Base-by-base conservation (phyloP, 352 stramenopile species). In the Globisporangium okanoganense region DNA sequence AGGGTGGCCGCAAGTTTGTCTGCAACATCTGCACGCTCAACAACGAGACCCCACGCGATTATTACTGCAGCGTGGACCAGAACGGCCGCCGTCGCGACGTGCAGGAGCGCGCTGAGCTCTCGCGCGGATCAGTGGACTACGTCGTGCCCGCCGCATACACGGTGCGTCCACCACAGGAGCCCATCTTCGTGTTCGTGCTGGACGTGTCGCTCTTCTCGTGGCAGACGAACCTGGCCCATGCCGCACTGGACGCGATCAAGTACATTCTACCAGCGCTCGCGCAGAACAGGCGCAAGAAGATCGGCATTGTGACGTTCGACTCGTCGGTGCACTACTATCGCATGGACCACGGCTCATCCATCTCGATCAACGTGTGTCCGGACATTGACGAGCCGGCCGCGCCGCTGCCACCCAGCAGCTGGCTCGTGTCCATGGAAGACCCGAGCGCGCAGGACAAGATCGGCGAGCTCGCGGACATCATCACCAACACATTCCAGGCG, bases 231-330 rank as follows among this genome's bases (percentile, higher is more conserved):
- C 69, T 94, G 16, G 77, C 77, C 25, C 65, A 69, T 2, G 82
- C 79, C 16, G 77, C 84, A 5, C 59, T 96, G 24, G 72, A 90
- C 29, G 75, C 81, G 29, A 94, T 97, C 67, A 70, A 86, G 62
- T 92, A 91, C 74, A 60, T 93, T 31, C 55, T 96, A 8, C 75
- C 80, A 13, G 84, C 79, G 36, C 74, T 92, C 36, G 79, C 79
- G 24, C 78, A 90, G 70, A 92, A 88, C 66, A 90, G 81, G 54
- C 77, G 85, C 65, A 92, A 92, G 68, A 95, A 95, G 58, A 73
- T 96, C 49, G 88, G 87, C n/a, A 92, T 97, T 49, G 71, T 96
- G 13, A 94, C 85, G 2, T 97, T 95, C 47, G 87, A 92, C 68
- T 78, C 80, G 16, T 71, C 75, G 3, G 82, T 95, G 31, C 86